phyloP scores from a whole-genome alignment of 306 rosid species.

The Echinosophora koreensis region DNA sequence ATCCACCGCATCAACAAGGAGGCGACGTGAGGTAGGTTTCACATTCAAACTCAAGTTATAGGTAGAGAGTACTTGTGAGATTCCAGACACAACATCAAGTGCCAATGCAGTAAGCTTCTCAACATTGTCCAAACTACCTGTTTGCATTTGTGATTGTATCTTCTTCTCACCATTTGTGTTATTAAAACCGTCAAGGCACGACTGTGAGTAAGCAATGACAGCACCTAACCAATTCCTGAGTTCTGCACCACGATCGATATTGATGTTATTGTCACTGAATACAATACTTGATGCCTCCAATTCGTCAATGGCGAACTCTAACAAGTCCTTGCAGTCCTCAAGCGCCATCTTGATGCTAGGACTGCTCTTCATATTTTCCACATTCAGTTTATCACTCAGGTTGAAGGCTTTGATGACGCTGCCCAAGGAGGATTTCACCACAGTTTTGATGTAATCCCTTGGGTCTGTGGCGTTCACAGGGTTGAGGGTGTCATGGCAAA shows the following conservation, averaged over 20 bases:
- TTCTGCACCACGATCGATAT: conserved; percentile 44
- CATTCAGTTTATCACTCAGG: conserved; percentile 50
- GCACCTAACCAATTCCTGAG: conserved; percentile 75
- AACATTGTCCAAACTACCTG: conserved; percentile 40
- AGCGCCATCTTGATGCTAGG: conserved; percentile 52
- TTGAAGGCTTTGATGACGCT: conserved; percentile 57
- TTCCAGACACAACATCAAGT: conserved; percentile 59
- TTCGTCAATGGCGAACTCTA: conserved; percentile 55
- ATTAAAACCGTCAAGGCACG: conserved; percentile 65
- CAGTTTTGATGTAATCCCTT: conserved; percentile 52
- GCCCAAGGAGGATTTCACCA: conserved; percentile 46
- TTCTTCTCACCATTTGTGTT: conserved; percentile 43
- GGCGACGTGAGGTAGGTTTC: conserved; percentile 58
- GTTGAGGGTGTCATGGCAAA: conserved; percentile 53
- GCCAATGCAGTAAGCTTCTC: conserved; percentile 63
- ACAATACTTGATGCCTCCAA: conserved; percentile 43
- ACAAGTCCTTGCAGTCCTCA: conserved; percentile 70
- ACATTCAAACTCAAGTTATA: conserved; percentile 48
- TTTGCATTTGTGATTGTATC: conserved; percentile 36
- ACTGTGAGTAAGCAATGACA: conserved; percentile 60
- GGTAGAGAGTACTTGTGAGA: conserved; percentile 44
- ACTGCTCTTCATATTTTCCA: conserved; percentile 10
- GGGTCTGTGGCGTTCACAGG: conserved; percentile 46
- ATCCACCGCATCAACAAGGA: conserved; percentile 47
- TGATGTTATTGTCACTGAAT: background rate